Evolutionary conservation across 2,329 filamentous ascomycete genomes (phyloP).

Genomic region (Fusarium fujikuroi): DNA sequence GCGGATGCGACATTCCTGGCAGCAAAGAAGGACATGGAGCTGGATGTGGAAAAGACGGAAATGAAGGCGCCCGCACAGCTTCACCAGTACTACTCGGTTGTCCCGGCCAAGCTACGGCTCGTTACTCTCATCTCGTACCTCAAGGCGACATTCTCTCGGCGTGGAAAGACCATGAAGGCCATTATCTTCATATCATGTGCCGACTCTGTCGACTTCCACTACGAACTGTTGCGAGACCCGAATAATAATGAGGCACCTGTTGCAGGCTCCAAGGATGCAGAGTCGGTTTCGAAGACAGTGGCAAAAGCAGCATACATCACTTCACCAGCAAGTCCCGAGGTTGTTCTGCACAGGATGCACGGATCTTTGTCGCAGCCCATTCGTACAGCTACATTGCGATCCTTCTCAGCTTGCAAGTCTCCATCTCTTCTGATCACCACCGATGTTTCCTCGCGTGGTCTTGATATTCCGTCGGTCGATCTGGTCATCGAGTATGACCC

Average conservation of each 20-base stretch:
- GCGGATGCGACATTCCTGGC: conserved; percentile 92
- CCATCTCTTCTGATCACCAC: conserved; percentile 91
- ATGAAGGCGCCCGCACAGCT: conserved; percentile 86
- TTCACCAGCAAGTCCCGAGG: conserved; percentile 74
- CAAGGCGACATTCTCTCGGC: conserved; percentile 86
- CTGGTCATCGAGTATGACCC: conserved; percentile 97
- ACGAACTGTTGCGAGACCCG: conserved; percentile 75
- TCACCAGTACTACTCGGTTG: conserved; percentile 89
- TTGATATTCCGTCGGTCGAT: conserved; percentile 95
- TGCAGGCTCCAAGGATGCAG: conserved; percentile 47
- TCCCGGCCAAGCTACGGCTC: conserved; percentile 88
- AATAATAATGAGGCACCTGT: conserved; percentile 44
- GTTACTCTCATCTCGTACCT: conserved; percentile 87
- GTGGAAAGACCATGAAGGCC: conserved; percentile 93
- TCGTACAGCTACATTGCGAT: conserved; percentile 84
- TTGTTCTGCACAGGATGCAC: conserved; percentile 88
- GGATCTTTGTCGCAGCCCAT: conserved; percentile 90
- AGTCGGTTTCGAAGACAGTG: conserved; percentile 68
- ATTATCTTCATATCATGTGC: conserved; percentile 98
- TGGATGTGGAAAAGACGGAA: conserved; percentile 66
- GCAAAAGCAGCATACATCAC: conserved; percentile 77
- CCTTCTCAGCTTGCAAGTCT: conserved; percentile 78
- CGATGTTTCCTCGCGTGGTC: conserved; percentile 93
- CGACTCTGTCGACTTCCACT: conserved; percentile 97
- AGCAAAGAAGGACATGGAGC: conserved; percentile 64